Evolutionary conservation across 768 basidiomycete genomes (phyloP).

Genomic region (Russula abietina): DNA sequence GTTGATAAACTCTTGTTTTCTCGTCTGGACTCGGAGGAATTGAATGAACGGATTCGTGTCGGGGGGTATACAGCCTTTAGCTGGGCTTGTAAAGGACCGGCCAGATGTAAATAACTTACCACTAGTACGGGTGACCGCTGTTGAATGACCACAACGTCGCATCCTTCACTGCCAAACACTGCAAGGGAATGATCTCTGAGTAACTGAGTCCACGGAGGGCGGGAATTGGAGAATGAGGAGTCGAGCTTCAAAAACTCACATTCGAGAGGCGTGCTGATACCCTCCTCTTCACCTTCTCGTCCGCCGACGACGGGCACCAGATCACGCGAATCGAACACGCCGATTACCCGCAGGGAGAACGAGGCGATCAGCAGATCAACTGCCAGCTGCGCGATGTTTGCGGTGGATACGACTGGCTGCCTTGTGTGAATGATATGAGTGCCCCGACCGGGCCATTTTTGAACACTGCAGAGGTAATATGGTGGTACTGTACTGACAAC

Average conservation of each 20-base stretch:
- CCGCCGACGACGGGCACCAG: slow-evolving; percentile 68
- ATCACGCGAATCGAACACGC: slow-evolving; percentile 54
- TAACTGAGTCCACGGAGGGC: slow-evolving; percentile 18
- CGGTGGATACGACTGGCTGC: slow-evolving; percentile 70
- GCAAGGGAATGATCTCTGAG: background rate
- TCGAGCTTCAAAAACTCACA: slow-evolving; percentile 38
- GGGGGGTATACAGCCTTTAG: too few relatives aligned
- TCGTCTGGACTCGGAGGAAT: slow-evolving; percentile 37
- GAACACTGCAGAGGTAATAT: background rate
- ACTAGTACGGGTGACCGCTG: slow-evolving; percentile 77
- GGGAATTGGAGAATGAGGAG: background rate
- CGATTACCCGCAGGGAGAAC: slow-evolving; percentile 53
- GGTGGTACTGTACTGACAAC: slow-evolving; percentile 19
- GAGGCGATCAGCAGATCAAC: slow-evolving; percentile 69
- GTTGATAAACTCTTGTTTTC: slow-evolving; percentile 61
- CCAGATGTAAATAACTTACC: slow-evolving; percentile 52
- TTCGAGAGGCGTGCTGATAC: slow-evolving; percentile 73
- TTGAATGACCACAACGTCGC: slow-evolving; percentile 58
- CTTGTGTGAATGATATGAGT: slow-evolving; percentile 22
- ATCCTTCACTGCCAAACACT: slow-evolving; percentile 59
- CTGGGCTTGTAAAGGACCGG: background rate
- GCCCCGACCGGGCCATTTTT: background rate
- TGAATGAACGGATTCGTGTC: too few relatives aligned
- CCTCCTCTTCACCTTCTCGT: slow-evolving; percentile 53
- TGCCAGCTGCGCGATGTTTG: slow-evolving; percentile 76